Conservation (phyloP, 768 basidiomycete genomes). For the Leucocoprinus sp. region DNA sequence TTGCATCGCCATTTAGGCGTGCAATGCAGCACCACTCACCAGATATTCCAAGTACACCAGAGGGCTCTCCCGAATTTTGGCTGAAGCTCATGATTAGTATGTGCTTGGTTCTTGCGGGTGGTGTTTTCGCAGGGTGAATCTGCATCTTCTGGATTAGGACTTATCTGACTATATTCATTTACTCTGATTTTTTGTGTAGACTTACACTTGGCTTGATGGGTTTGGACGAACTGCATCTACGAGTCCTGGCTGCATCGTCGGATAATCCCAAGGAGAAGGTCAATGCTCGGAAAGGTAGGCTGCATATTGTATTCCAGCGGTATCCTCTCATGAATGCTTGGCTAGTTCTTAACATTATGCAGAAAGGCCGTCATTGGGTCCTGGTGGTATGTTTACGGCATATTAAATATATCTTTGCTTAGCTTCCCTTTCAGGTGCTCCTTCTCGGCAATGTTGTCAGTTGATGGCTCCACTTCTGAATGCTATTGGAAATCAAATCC, state of each 20-base stretch:
- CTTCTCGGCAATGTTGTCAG: constrained; percentile 83
- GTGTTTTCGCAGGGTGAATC: constrained; percentile 82
- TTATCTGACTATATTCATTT: background rate
- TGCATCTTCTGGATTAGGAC: too few relatives aligned
- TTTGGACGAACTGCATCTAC: constrained; percentile 82
- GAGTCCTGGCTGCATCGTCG: constrained; percentile 77
- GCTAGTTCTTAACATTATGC: constrained; percentile 46
- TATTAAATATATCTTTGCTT: background rate
- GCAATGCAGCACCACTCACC: constrained; percentile 5
- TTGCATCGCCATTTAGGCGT: constrained; percentile 19
- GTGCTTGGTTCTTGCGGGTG: constrained; percentile 72
- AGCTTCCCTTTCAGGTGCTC: constrained; percentile 46
- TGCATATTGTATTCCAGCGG: background rate
- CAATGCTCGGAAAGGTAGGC: constrained; percentile 63
- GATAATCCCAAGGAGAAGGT: constrained; percentile 58
- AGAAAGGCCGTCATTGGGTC: constrained; percentile 83
- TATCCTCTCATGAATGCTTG: background rate
- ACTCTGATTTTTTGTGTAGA: background rate
- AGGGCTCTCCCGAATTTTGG: constrained; percentile 62
- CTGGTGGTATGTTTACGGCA: constrained; percentile 58
- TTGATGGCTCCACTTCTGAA: background rate
- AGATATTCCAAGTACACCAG: background rate
- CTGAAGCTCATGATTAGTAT: constrained; percentile 61
- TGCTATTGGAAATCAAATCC: background rate
- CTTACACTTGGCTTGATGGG: constrained; percentile 87